Conservation (phyloP, 2,329 filamentous ascomycete genomes). For the Penicillium oxalicum region DNA sequence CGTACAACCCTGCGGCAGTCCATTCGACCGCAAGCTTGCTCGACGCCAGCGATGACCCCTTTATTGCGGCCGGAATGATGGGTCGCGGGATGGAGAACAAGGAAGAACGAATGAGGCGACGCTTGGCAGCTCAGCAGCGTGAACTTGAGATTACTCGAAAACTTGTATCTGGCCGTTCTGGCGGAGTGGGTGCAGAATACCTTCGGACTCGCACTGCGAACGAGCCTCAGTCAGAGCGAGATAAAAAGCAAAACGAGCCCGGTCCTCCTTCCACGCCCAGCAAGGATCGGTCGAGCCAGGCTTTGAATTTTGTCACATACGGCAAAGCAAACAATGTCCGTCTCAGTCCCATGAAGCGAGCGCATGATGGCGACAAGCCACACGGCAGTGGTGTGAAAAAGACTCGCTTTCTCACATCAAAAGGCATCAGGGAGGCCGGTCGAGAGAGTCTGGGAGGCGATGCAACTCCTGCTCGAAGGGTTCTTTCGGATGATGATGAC, state of each 20-base stretch:
- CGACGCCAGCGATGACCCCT: conserved; percentile 40
- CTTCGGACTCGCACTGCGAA: conserved; percentile 33
- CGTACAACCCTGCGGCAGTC: conserved; percentile 21
- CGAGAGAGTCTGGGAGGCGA: conserved; percentile 61
- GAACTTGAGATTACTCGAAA: conserved; percentile 42
- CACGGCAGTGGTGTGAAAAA: conserved; percentile 49
- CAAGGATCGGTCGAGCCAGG: conserved; percentile 6
- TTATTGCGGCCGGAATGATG: conserved; percentile 35
- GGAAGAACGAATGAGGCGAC: conserved; percentile 39
- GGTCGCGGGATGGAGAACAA: conserved; percentile 37
- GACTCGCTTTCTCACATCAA: conserved; percentile 72
- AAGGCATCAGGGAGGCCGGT: conserved; percentile 70
- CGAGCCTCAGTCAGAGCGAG: conserved; percentile 8
- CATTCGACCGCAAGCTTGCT: conserved; percentile 38
- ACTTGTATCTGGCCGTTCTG: conserved; percentile 31
- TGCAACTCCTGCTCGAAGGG: conserved; percentile 18
- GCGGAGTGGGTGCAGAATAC: conserved; percentile 41
- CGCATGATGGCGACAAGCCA: conserved; percentile 30
- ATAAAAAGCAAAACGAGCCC: conserved; percentile 7
- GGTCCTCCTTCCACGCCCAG: conserved; percentile 11
- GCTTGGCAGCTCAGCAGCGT: conserved; percentile 38
- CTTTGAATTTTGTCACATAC: conserved; percentile 22
- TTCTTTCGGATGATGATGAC: conserved; percentile 42
- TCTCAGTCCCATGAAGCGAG: conserved; percentile 38
- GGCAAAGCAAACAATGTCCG: conserved; percentile 37